Conservation (phyloP, 768 basidiomycete species). For the Mycena amicta region DNA sequence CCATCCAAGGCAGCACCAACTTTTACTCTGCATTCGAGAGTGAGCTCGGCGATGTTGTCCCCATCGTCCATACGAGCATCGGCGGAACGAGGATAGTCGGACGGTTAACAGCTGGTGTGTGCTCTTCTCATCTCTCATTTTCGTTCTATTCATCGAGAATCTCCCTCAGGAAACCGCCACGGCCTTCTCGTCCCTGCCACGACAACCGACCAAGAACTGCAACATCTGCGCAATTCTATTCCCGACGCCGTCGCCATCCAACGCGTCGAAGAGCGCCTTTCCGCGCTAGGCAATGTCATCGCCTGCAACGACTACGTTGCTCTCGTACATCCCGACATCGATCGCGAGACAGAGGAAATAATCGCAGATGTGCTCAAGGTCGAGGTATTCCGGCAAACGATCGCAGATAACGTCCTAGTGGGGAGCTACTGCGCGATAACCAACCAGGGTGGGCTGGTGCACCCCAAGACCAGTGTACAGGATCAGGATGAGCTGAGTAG, state of each 20-base stretch:
- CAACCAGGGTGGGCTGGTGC: constrained; percentile 97
- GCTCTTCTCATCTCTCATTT: not conserved
- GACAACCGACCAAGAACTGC: constrained; percentile 97
- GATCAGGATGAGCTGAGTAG: constrained; percentile 97
- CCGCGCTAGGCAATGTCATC: constrained; percentile 97
- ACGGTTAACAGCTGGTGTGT: constrained; percentile 83
- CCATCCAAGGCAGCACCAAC: constrained; percentile 93
- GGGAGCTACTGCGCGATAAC: constrained; percentile 94
- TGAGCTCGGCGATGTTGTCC: constrained; percentile 90
- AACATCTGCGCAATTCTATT: constrained; percentile 93
- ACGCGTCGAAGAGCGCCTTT: constrained; percentile 94
- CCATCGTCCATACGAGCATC: constrained; percentile 95
- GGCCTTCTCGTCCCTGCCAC: constrained; percentile 95
- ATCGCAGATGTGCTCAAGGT: constrained; percentile 99
- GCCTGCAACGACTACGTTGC: constrained; percentile 99
- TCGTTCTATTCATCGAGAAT: not conserved
- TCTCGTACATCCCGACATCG: constrained; percentile 96
- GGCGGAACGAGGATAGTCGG: constrained; percentile 94
- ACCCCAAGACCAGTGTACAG: constrained; percentile 95
- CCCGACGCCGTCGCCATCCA: constrained; percentile 94
- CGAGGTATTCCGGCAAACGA: constrained; percentile 96
- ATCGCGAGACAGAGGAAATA: constrained; percentile 99
- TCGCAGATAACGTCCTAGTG: constrained; percentile 96
- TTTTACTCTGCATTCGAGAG: constrained; percentile 98
- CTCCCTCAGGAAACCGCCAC: constrained; percentile 83